Percentiles rank a stretch among this genome's conserved stretches.
phyloP scores from a whole-genome alignment of 2,329 filamentous ascomycete species.

The Macrophomina tecta region DNA sequence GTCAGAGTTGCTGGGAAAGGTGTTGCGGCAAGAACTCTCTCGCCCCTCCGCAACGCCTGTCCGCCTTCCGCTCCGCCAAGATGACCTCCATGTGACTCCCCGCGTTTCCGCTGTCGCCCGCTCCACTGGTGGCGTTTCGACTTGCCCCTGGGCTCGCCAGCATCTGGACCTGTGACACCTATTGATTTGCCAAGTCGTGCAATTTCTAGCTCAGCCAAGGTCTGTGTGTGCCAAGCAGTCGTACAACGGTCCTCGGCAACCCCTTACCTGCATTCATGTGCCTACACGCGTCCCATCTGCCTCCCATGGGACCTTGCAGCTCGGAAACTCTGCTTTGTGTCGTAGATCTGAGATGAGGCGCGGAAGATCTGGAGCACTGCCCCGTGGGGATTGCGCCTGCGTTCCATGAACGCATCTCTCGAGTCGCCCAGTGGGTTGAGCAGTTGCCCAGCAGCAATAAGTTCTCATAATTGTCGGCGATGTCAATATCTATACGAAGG shows the following conservation, averaged over 20 bases:
- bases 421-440: not conserved
- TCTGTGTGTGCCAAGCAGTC: constrained; percentile 3
- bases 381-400: not conserved
- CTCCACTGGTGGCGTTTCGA: constrained; percentile 15
- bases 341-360: not conserved
- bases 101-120: constrained; percentile 13
- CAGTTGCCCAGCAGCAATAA: not conserved
- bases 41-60: not conserved
- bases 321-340: too few relatives aligned
- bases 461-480: not conserved
- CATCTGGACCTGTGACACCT: not conserved
- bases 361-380: not conserved
- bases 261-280: not conserved
- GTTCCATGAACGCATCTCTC: not conserved
- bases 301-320: not conserved
- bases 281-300: not conserved
- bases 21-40: not conserved
- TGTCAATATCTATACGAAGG: not conserved
- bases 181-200: constrained; percentile 4
- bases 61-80: constrained; percentile 10
- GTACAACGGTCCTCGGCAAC: not conserved
- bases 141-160: not conserved
- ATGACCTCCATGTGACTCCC: not conserved
- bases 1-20: not conserved
- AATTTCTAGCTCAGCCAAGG: not conserved